Base-by-base conservation (phyloP, 768 basidiomycete genomes). In the Paxillus ammoniavirescens region DNA sequence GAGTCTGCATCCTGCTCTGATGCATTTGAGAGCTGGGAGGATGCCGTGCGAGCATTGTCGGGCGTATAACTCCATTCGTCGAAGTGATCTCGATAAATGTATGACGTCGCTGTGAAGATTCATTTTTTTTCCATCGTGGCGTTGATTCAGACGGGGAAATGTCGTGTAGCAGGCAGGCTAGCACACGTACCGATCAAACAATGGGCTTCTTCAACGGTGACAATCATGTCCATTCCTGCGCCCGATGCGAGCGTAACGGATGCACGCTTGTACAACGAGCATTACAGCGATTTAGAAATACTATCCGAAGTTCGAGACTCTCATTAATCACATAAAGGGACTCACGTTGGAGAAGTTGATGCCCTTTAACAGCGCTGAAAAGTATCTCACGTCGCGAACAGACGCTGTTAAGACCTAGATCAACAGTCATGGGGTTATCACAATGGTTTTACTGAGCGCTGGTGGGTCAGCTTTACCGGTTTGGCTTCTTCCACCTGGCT, bases 151-250 rank as follows among this genome's bases (percentile, higher is more conserved):
- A 41, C 31, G 6, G 30, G 6, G 10, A 31, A 33, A 47, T 38
- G 43, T 28, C n/a, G 18, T 47, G 50, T 12, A 47, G 36, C 40
- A 48, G 44, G 47, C 35, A 30, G 55, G 26, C 30, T 7, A 30
- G 41, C 8, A 47, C 45, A 71, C 77, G 56, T 63, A 91, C 94
- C 94, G 28, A 89, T 75, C 7, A 96, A 74, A 1, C 88, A 85
- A 35, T 88, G 79, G 1, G 89, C 84, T 67, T 97, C 93, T 72
- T 98, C 93, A 9, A 92, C 93, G 17, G 82, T 82, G 28, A 97
- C 79, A 12, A 82, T 81, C 57, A 97, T 72, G 1, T 93, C 94
- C 38, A 97, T 68, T 2, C 91, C 93, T 28, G 76, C 74, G 40
- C 60, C 66, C 15, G 79, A 73, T 21, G 82, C 79, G n/a, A 93